phyloP scores from a whole-genome alignment of 768 basidiomycete genomes.

The Amanita subjunquillea region DNA sequence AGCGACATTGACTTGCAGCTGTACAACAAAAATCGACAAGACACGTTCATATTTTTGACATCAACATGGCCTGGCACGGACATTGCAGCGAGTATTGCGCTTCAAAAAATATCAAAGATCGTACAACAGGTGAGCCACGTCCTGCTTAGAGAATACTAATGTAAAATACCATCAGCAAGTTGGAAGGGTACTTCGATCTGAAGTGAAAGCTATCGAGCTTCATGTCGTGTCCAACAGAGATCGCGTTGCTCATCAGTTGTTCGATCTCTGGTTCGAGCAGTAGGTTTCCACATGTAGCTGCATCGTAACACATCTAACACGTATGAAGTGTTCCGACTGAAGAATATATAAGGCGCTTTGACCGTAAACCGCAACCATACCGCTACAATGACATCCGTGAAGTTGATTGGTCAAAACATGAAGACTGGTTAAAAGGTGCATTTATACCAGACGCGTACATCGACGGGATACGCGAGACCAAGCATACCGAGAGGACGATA shows the following conservation, averaged over 20 bases:
- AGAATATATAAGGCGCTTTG: constrained; percentile 35
- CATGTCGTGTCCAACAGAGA: constrained; percentile 66
- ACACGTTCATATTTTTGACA: constrained; percentile 56
- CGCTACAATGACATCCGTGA: constrained; percentile 27
- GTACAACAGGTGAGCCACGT: constrained; percentile 35
- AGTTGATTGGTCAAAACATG: constrained; percentile 27
- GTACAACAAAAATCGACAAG: constrained; percentile 37
- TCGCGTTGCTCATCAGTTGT: constrained; percentile 52
- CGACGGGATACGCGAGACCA: constrained; percentile 4
- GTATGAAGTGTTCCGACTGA: constrained; percentile 34
- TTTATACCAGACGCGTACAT: constrained; percentile 13
- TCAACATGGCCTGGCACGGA: constrained; percentile 34
- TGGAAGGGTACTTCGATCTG: constrained; percentile 42
- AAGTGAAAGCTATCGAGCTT: constrained; percentile 45
- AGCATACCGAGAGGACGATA: constrained; percentile 19
- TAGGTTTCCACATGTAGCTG: constrained; percentile 21
- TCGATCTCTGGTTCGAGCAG: constrained; percentile 63
- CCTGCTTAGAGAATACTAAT: neutral
- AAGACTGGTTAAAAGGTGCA: constrained; percentile 19
- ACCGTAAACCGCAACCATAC: constrained; percentile 30
- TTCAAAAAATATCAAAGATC: constrained; percentile 46
- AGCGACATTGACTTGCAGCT: constrained; percentile 47
- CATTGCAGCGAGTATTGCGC: constrained; percentile 47
- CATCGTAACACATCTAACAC: neutral
- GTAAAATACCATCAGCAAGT: constrained; percentile 36